Percentiles rank a stretch among this genome's conserved stretches.
These are phyloP conservation scores for Tulasnella sp. DNA, from an alignment of 768 basidiomycete species.

Conservation along the genomic window DNA sequence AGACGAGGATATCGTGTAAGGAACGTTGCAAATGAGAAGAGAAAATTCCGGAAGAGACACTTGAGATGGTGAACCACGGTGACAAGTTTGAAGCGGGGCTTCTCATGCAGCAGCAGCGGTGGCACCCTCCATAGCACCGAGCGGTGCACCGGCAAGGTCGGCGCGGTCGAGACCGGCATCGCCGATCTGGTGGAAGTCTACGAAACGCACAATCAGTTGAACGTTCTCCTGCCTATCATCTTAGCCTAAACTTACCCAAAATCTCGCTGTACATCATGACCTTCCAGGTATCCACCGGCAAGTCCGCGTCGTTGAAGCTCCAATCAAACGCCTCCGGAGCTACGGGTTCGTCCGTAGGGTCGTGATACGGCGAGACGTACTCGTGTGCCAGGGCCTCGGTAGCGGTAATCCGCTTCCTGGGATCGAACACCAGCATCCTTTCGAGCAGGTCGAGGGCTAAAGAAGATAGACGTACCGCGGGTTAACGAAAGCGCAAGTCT, in stretches of 20 bases:
- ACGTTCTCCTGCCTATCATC: too few relatives aligned
- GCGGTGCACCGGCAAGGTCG: not conserved
- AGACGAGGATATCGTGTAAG: not conserved
- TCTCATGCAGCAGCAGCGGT: not conserved
- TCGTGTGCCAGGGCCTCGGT: constrained; percentile 80
- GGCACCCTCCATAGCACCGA: not conserved
- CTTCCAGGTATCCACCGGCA: constrained; percentile 98
- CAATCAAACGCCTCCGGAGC: constrained; percentile 95
- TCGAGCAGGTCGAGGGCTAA: constrained; percentile 89
- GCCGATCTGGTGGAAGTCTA: constrained; percentile 20
- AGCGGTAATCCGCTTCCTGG: constrained; percentile 92
- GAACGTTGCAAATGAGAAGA: not conserved
- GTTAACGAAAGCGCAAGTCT: not conserved
- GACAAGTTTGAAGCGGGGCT: not conserved
- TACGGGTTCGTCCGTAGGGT: constrained; percentile 93
- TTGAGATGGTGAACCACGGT: not conserved
- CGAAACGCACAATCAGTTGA: not conserved
- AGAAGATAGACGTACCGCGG: not conserved
- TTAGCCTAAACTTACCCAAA: constrained; percentile 46
- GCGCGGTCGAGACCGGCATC: not conserved
- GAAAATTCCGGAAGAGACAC: not conserved
- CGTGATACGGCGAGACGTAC: constrained; percentile 96
- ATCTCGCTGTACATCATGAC: constrained; percentile 99
- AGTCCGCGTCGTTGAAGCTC: constrained; percentile 98
- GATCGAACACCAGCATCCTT: constrained; percentile 99